A percentile compares a stretch with the other conserved stretches of the same genome.
These are phyloP conservation scores for Carex arenaria DNA, from an alignment of 202 grass and related monocot species.

Conservation along the genomic window DNA sequence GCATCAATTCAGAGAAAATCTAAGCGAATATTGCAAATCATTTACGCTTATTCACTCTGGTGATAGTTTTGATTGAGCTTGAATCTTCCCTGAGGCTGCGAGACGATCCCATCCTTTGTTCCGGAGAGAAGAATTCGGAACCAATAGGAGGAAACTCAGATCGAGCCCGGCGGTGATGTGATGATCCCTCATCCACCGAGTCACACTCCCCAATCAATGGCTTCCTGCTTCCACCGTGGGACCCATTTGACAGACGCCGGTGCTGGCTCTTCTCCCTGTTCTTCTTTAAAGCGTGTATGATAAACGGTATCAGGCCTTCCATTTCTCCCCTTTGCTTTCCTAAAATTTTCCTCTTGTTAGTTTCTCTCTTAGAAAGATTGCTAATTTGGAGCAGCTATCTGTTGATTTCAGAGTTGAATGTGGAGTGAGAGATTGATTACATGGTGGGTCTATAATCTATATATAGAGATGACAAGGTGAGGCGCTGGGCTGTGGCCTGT, in stretches of 20 bases:
- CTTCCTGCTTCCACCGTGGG: conserved; percentile 33
- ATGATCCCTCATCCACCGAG: conserved; percentile 1
- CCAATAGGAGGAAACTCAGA: conserved; percentile 23
- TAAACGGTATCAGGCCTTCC: conserved; percentile 84
- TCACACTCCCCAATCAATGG: conserved; percentile 41
- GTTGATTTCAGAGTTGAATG: background rate
- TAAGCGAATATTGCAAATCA: conserved; percentile 3
- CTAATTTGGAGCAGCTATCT: background rate
- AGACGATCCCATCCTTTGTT: background rate
- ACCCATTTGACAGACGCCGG: conserved; percentile 39
- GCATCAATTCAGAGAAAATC: background rate
- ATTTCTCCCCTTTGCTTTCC: conserved; percentile 16
- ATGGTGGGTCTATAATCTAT: background rate
- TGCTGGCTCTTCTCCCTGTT: conserved; percentile 33
- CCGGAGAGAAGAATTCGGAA: conserved; percentile 6
- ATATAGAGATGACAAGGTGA: background rate
- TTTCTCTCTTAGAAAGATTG: background rate
- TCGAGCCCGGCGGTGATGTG: conserved; percentile 22
- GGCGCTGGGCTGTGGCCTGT: background rate
- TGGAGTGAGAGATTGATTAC: background rate
- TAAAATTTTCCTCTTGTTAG: background rate
- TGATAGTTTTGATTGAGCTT: background rate
- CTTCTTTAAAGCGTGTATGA: conserved; percentile 66
- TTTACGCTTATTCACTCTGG: conserved; percentile 29
- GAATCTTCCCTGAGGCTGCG: conserved; percentile 27